Evolutionary conservation across 2,329 filamentous ascomycete species (phyloP).

Genomic region (Aspergillus luchuensis): DNA sequence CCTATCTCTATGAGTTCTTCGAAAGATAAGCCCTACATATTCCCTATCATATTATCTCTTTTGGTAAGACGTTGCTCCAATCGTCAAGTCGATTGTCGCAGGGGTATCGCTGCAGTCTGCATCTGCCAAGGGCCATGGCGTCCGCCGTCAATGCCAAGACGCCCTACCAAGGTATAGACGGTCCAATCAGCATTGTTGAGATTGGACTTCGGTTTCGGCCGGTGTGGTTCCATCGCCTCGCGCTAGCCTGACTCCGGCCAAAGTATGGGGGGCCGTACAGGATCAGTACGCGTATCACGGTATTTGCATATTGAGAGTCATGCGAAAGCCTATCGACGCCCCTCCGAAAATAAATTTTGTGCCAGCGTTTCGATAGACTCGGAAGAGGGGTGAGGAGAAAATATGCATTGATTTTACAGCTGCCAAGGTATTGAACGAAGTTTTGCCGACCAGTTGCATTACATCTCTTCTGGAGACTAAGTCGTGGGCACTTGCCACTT

Average conservation of each 20-base stretch:
- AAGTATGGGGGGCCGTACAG: not conserved
- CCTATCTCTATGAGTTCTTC: not conserved
- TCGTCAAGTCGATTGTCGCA: not conserved
- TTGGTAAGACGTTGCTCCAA: not conserved
- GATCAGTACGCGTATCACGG: not conserved
- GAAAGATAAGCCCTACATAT: not conserved
- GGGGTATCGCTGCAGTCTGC: not conserved
- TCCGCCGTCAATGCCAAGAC: not conserved
- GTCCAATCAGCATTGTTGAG: not conserved
- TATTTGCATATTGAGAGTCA: not conserved
- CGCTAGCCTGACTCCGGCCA: not conserved
- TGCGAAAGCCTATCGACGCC: not conserved
- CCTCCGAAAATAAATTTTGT: no score
- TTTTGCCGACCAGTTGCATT: no score
- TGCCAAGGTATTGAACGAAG: no score
- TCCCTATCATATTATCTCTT: not conserved
- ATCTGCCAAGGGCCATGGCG: slow-evolving; percentile 1
- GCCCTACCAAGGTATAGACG: not conserved
- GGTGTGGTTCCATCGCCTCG: not conserved
- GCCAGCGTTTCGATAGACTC: no score
- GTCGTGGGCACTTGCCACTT: not conserved
- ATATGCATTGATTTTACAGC: no score
- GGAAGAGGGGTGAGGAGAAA: no score
- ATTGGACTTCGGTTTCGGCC: not conserved
- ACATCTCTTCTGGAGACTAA: not conserved